Evolutionary conservation across 1,284 basidiomycete genomes (phyloP).

Genomic region (Microbotryum lychnidis-dioicae): DNA sequence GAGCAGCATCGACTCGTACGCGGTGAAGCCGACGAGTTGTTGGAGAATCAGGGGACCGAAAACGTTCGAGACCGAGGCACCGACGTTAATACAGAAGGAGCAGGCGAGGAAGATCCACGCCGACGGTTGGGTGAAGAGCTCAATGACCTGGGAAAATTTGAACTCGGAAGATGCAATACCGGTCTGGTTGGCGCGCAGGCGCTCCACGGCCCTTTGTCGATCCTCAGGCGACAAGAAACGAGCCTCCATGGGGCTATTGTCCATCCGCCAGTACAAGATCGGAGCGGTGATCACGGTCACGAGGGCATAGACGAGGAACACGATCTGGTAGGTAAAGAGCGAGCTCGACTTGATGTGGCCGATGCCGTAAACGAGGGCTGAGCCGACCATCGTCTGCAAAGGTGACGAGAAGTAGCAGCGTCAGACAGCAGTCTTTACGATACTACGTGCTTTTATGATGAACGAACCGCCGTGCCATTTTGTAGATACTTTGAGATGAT

Average conservation of each 20-base stretch:
- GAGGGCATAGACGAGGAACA: conserved; percentile 41
- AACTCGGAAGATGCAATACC: conserved; percentile 39
- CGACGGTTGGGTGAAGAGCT: conserved; percentile 40
- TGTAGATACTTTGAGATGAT: too few species aligned
- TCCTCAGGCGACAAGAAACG: conserved; percentile 42
- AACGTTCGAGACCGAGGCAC: conserved; percentile 19
- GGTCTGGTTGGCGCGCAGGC: conserved; percentile 43
- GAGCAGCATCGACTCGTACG: conserved; percentile 38
- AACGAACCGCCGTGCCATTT: too few species aligned
- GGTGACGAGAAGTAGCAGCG: neutral
- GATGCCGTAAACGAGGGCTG: conserved; percentile 18
- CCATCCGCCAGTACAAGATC: conserved; percentile 32
- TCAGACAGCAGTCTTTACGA: neutral
- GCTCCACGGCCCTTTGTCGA: conserved; percentile 41
- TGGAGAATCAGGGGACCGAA: conserved; percentile 38
- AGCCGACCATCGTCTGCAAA: conserved; percentile 19
- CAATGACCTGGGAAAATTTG: conserved; percentile 41
- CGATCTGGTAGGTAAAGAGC: conserved; percentile 40
- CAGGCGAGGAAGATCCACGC: conserved; percentile 39
- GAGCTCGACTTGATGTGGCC: conserved; percentile 30
- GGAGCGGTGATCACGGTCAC: conserved; percentile 40
- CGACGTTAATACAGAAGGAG: conserved; percentile 24
- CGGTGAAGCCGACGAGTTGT: conserved; percentile 38
- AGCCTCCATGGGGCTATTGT: conserved; percentile 38
- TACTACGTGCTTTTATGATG: too few species aligned